A percentile compares a stretch with the other conserved stretches of the same genome.
phyloP scores from a whole-genome alignment of 2,329 filamentous ascomycete genomes.

The Elsinoe batatas region DNA sequence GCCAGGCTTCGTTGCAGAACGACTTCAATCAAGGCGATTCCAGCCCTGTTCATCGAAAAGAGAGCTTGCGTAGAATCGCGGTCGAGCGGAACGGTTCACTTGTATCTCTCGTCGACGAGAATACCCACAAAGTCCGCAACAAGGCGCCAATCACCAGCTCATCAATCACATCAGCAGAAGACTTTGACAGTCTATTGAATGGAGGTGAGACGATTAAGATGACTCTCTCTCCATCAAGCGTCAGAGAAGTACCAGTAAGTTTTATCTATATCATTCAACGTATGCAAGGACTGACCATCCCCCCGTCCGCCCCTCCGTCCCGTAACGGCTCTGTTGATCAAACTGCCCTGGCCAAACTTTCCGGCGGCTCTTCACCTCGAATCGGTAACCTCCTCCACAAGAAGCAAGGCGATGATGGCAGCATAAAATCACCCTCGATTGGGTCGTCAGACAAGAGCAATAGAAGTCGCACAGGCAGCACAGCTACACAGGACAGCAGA shows the following conservation, averaged over 20 bases:
- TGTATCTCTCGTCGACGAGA: slow-evolving; percentile 12
- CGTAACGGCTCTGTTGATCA: slow-evolving; percentile 9
- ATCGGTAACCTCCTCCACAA: not conserved
- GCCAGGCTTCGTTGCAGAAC: slow-evolving; percentile 6
- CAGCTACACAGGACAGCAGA: slow-evolving; percentile 15
- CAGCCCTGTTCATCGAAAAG: slow-evolving; percentile 3
- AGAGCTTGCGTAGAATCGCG: slow-evolving; percentile 11
- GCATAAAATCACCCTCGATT: not conserved
- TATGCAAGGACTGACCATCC: not conserved
- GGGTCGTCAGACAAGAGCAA: slow-evolving; percentile 17
- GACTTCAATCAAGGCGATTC: not conserved
- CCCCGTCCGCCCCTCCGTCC: slow-evolving; percentile 2
- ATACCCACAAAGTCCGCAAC: slow-evolving; percentile 1
- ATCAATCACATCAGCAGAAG: slow-evolving; percentile 21
- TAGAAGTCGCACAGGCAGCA: slow-evolving; percentile 7
- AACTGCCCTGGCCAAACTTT: slow-evolving; percentile 1
- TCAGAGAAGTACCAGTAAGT: slow-evolving; percentile 37
- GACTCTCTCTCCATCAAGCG: slow-evolving; percentile 39
- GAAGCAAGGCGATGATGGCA: slow-evolving; percentile 3
- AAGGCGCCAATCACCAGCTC: slow-evolving; percentile 13
- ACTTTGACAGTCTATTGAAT: slow-evolving; percentile 41
- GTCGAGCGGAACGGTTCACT: slow-evolving; percentile 11
- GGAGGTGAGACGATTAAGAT: slow-evolving; percentile 41
- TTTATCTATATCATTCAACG: not conserved
- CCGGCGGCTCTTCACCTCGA: slow-evolving; percentile 6